phyloP scores from a whole-genome alignment of 1,139 yeast species.

The Suhomyces ambrosiae region DNA sequence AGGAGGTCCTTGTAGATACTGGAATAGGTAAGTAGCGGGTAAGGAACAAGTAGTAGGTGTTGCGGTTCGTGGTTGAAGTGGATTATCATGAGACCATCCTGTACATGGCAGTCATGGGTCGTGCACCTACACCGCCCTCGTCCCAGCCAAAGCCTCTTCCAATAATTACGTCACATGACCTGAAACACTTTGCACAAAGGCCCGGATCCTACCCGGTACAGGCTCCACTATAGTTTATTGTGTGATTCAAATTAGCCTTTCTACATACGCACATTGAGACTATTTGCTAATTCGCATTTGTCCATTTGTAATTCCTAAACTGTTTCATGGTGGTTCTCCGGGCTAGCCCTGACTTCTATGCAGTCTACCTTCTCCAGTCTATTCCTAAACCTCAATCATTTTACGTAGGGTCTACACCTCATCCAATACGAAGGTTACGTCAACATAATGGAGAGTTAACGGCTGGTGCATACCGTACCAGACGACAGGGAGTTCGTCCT shows the following conservation, averaged over 20 bases:
- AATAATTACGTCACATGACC: slow-evolving; percentile 1
- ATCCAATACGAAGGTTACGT: slow-evolving; percentile 64
- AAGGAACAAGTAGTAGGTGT: too few species aligned
- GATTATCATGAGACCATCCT: slow-evolving; percentile 8
- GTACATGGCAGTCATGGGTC: slow-evolving; percentile 4
- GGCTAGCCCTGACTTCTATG: slow-evolving; percentile 49
- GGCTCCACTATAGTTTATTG: too few species aligned
- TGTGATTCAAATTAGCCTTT: too few species aligned
- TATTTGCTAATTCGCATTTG: too few species aligned
- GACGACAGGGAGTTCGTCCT: slow-evolving; percentile 57
- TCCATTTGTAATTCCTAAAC: too few species aligned
- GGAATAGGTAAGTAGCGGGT: too few species aligned
- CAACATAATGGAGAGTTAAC: slow-evolving; percentile 75
- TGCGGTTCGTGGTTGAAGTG: too few species aligned
- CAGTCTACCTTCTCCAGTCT: slow-evolving; percentile 69
- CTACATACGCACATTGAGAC: too few species aligned
- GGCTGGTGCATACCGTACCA: slow-evolving; percentile 74
- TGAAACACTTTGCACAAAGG: neutral
- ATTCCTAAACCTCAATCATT: slow-evolving; percentile 54
- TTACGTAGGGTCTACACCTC: slow-evolving; percentile 79
- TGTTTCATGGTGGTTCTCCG: slow-evolving; percentile 11
- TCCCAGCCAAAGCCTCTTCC: neutral
- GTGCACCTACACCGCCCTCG: slow-evolving; percentile 3
- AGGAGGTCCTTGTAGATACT: too few species aligned
- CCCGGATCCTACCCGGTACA: too few species aligned